Percentiles rank a stretch among this genome's conserved stretches.
Evolutionary conservation across 1,284 basidiomycete species (phyloP).

Genomic region (Puccinia novopanici): DNA sequence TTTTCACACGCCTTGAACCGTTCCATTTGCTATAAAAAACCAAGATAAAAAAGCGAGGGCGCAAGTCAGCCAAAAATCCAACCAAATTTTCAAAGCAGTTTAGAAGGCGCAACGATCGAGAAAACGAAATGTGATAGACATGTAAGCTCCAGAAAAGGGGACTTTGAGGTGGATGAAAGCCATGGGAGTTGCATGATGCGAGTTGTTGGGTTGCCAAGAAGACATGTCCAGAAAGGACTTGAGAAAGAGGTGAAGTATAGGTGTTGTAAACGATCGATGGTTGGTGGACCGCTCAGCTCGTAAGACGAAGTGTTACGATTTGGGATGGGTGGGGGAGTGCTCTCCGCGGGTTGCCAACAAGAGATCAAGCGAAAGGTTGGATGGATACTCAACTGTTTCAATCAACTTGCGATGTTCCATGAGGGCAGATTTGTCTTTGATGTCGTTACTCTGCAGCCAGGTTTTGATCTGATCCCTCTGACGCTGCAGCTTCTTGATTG

Average conservation of each 20-base stretch:
- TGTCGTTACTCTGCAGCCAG: constrained; percentile 96
- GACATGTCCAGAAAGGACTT: neutral
- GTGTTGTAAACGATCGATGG: neutral
- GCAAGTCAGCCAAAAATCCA: constrained; percentile 50
- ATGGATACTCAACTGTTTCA: constrained; percentile 72
- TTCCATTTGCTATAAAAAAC: constrained; percentile 89
- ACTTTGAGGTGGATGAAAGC: neutral
- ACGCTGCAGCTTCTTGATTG: constrained; percentile 89
- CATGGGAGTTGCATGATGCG: neutral
- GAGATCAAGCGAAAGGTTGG: neutral
- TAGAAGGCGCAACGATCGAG: neutral
- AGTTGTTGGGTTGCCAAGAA: neutral
- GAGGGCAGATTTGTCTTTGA: constrained; percentile 95
- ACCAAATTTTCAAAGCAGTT: neutral
- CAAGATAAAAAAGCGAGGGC: constrained; percentile 43
- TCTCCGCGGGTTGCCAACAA: neutral
- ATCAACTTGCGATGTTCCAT: constrained; percentile 93
- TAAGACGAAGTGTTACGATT: neutral
- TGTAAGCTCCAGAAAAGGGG: neutral
- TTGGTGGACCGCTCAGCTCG: neutral
- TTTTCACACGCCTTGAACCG: constrained; percentile 99
- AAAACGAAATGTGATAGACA: neutral
- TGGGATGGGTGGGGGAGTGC: neutral
- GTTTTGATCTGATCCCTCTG: constrained; percentile 98
- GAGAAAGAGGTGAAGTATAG: neutral